A percentile compares a stretch with the other conserved stretches of the same genome.
Conservation (phyloP, 495 filamentous ascomycete species). For the Hypoxylon fragiforme region DNA sequence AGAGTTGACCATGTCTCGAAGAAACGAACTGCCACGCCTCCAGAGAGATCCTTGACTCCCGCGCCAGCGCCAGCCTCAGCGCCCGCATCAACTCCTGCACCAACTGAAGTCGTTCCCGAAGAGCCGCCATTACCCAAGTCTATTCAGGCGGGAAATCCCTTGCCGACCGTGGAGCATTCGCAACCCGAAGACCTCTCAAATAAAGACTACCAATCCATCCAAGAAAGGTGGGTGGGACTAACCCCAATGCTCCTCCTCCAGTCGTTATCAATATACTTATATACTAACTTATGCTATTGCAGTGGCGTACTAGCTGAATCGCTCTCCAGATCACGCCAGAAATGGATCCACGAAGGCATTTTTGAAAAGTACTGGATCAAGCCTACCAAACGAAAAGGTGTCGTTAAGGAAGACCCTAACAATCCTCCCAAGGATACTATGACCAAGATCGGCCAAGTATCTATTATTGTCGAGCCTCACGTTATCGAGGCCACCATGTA, state of each 20-base stretch:
- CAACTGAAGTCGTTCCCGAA: constrained; percentile 37
- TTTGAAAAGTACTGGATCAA: constrained; percentile 96
- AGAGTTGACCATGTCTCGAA: constrained; percentile 55
- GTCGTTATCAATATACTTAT: neutral
- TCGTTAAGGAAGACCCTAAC: constrained; percentile 65
- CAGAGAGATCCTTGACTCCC: constrained; percentile 35
- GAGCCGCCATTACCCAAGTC: constrained; percentile 65
- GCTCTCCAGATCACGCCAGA: constrained; percentile 78
- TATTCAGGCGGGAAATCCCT: constrained; percentile 58
- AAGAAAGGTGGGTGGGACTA: constrained; percentile 81
- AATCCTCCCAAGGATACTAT: constrained; percentile 88
- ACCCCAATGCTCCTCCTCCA: neutral
- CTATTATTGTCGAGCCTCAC: constrained; percentile 87
- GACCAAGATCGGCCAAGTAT: constrained; percentile 77
- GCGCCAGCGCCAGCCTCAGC: constrained; percentile 42
- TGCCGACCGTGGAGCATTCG: constrained; percentile 72
- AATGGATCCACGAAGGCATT: constrained; percentile 86
- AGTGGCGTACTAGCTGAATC: constrained; percentile 86
- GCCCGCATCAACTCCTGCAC: constrained; percentile 37
- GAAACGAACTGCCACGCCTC: constrained; percentile 50
- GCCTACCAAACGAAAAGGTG: constrained; percentile 77
- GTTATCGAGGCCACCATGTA: constrained; percentile 86
- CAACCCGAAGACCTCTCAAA: constrained; percentile 66
- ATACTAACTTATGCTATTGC: constrained; percentile 10
- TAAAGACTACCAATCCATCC: constrained; percentile 78